phyloP scores from a whole-genome alignment of 2,329 filamentous ascomycete genomes.

The Mariannaea sp. region DNA sequence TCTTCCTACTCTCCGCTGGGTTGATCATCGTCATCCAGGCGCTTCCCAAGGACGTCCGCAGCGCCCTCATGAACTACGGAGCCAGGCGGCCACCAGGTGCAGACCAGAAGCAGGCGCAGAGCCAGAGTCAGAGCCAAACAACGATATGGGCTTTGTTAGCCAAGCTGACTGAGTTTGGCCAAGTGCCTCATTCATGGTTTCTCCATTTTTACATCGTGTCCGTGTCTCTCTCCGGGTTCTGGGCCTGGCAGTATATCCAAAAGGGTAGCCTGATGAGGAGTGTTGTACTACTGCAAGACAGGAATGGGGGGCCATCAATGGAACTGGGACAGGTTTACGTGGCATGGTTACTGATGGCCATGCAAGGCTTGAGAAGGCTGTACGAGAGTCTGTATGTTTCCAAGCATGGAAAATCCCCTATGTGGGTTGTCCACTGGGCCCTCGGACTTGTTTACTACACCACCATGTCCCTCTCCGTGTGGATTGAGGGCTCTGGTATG shows the following conservation, averaged over 20 bases:
- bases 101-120: conserved; percentile 25
- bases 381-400: conserved; percentile 72
- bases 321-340: conserved; percentile 65
- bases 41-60: conserved; percentile 51
- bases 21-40: conserved; percentile 49
- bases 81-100: conserved; percentile 45
- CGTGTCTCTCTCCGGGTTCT: conserved; percentile 71
- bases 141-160: conserved; percentile 39
- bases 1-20: conserved; percentile 51
- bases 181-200: conserved; percentile 89
- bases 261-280: conserved; percentile 58
- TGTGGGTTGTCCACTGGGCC: conserved; percentile 86
- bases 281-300: conserved; percentile 48
- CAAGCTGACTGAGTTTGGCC: conserved; percentile 44
- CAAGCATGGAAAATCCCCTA: conserved; percentile 68
- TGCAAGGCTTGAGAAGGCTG: conserved; percentile 76
- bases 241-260: conserved; percentile 67
- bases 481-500: conserved; percentile 79
- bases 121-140: background rate
- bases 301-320: conserved; percentile 47
- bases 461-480: conserved; percentile 73
- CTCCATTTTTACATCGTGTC: conserved; percentile 83
- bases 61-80: conserved; percentile 56
- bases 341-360: conserved; percentile 72
- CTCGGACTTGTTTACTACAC: conserved; percentile 80